Percentiles rank a stretch among this genome's conserved stretches.
These are phyloP conservation scores for Diplosphaera chodatii DNA, from an alignment of 139 green algal genomes.

Conservation along the genomic window DNA sequence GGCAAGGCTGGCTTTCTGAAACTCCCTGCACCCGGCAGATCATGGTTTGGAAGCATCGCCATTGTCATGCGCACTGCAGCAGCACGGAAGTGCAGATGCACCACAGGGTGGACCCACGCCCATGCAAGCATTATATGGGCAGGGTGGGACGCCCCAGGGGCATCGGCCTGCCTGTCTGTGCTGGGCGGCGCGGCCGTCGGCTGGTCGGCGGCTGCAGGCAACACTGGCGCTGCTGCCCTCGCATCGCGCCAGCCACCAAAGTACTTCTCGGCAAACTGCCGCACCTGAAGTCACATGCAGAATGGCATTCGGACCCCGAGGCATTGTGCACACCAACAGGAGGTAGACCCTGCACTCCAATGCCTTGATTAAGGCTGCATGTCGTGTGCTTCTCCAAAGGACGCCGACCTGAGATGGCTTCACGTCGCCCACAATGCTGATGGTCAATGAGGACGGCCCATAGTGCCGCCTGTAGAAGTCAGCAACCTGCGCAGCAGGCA, in stretches of 20 bases:
- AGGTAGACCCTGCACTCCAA: too few species aligned
- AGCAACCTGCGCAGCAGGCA: too few species aligned
- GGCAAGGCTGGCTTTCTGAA: conserved; percentile 20
- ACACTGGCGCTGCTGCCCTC: conserved; percentile 2
- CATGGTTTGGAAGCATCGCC: not conserved
- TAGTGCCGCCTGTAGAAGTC: conserved; percentile 58
- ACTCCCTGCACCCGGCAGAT: conserved; percentile 2
- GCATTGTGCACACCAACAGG: too few species aligned
- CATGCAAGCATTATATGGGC: too few species aligned
- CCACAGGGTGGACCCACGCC: too few species aligned
- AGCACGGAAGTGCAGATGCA: too few species aligned
- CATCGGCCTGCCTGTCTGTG: too few species aligned
- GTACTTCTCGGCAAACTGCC: conserved; percentile 56
- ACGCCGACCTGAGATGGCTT: conserved; percentile 12
- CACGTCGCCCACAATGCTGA: conserved; percentile 63
- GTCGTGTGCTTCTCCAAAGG: too few species aligned
- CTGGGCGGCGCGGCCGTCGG: not conserved
- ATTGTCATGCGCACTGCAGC: too few species aligned
- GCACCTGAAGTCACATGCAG: conserved; percentile 40
- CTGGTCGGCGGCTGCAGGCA: not conserved
- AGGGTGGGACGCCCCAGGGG: not conserved
- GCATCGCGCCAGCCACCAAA: conserved; percentile 54
- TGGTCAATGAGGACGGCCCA: conserved; percentile 46
- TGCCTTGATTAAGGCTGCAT: too few species aligned
- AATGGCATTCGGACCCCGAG: too few species aligned